These are phyloP conservation scores for Trichoderma cornu-damae DNA, from an alignment of 2,329 filamentous ascomycete species.

Conservation along the genomic window DNA sequence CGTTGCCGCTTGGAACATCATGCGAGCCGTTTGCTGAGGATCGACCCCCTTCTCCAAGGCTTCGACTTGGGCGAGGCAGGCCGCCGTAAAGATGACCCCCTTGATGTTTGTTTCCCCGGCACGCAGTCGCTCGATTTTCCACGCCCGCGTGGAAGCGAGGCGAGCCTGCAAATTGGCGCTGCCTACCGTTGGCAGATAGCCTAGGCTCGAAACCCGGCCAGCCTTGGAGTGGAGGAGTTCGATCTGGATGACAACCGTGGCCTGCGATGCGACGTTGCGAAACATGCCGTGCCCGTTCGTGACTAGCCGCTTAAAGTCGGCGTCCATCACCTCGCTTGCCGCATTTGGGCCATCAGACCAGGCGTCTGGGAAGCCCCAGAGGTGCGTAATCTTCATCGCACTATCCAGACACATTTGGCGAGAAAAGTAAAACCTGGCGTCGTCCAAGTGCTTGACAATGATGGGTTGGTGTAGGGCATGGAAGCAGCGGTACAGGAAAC, in stretches of 20 bases:
- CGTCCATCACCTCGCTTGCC: conserved; percentile 18
- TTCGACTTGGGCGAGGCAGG: conserved; percentile 32
- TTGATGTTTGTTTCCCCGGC: conserved; percentile 44
- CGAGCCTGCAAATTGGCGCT: conserved; percentile 31
- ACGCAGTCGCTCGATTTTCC: conserved; percentile 33
- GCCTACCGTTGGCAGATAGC: conserved; percentile 28
- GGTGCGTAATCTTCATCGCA: conserved; percentile 34
- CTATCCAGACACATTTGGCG: conserved; percentile 46
- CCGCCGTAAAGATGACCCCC: conserved; percentile 34
- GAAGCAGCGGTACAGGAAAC: conserved; percentile 43
- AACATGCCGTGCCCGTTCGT: conserved; percentile 41
- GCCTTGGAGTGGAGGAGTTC: conserved; percentile 44
- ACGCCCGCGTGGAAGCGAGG: conserved; percentile 28
- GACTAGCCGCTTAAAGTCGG: conserved; percentile 32
- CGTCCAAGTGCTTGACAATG: conserved; percentile 39
- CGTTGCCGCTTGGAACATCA: conserved; percentile 28
- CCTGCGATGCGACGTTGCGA: conserved; percentile 38
- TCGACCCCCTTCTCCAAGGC: conserved; percentile 30
- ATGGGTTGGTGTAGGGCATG: conserved; percentile 52
- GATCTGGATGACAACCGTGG: conserved; percentile 39
- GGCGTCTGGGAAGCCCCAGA: conserved; percentile 30
- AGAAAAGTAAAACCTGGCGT: conserved; percentile 50
- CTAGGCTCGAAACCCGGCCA: conserved; percentile 35
- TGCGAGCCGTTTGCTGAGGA: conserved; percentile 30
- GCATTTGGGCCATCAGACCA: conserved; percentile 18